Evolutionary conservation across 1,284 basidiomycete genomes (phyloP).

Genomic region (Malassezia psittaci): DNA sequence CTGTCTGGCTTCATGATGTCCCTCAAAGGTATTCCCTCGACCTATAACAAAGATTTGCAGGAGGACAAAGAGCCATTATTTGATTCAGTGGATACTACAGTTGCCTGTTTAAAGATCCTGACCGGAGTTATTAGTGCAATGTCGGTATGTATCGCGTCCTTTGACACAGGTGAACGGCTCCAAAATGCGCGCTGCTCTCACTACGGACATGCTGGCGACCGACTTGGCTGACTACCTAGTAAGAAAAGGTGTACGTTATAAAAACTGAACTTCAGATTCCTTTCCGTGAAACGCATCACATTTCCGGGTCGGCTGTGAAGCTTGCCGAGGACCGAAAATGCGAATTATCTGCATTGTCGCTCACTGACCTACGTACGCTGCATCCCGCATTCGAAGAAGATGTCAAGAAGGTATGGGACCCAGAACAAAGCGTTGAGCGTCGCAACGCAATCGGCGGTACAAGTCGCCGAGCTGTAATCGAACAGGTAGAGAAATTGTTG

Average conservation of each 20-base stretch:
- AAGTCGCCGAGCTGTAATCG: constrained; percentile 68
- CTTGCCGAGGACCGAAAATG: constrained; percentile 74
- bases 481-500: constrained; percentile 53
- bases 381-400: constrained; percentile 72
- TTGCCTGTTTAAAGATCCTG: constrained; percentile 80
- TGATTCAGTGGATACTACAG: constrained; percentile 79
- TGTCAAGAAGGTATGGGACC: constrained; percentile 51
- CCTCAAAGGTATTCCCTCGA: constrained; percentile 89
- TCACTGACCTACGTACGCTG: constrained; percentile 68
- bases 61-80: constrained; percentile 98
- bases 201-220: constrained; percentile 93
- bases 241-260: constrained; percentile 72
- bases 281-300: constrained; percentile 96
- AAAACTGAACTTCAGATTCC: constrained; percentile 52
- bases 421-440: constrained; percentile 68
- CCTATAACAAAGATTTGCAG: constrained; percentile 98
- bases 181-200: constrained; percentile 79
- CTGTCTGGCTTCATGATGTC: constrained; percentile 99
- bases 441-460: constrained; percentile 85
- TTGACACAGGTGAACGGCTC: constrained; percentile 64
- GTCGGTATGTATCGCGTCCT: constrained; percentile 23
- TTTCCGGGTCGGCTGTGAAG: constrained; percentile 89
- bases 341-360: constrained; percentile 67
- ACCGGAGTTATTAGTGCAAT: constrained; percentile 86
- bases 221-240: constrained; percentile 96